phyloP scores from a whole-genome alignment of 805 yeast genomes.

The Pichia gijzeniarum region DNA sequence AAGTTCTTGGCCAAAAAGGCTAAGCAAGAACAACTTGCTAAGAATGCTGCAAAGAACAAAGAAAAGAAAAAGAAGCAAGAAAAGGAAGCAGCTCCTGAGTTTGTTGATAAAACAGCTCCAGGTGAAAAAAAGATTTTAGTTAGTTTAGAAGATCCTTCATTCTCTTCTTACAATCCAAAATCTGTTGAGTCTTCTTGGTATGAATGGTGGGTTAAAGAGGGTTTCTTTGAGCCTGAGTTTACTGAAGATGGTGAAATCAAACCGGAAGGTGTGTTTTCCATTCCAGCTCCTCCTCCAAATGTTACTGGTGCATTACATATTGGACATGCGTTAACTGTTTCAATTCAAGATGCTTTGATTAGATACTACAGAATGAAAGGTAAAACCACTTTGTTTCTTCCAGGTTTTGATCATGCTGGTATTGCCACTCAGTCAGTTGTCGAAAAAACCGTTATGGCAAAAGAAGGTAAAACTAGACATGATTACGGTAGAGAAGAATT shows the following conservation, averaged over 20 bases:
- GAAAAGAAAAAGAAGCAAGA: conserved; percentile 63
- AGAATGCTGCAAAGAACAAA: conserved; percentile 36
- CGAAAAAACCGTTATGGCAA: conserved; percentile 90
- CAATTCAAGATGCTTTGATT: conserved; percentile 89
- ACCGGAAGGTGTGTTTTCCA: conserved; percentile 79
- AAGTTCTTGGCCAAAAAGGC: conserved; percentile 74
- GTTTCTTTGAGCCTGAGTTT: conserved; percentile 83
- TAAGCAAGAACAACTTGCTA: conserved; percentile 58
- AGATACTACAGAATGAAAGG: conserved; percentile 97
- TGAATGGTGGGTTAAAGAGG: conserved; percentile 91
- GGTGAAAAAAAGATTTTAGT: conserved; percentile 89
- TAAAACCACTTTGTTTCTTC: conserved; percentile 83
- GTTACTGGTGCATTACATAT: conserved; percentile 98
- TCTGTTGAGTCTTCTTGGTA: conserved; percentile 97
- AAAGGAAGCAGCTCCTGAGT: conserved; percentile 70
- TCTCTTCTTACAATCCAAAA: conserved; percentile 89
- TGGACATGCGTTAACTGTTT: conserved; percentile 94
- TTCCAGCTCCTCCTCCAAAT: conserved; percentile 99
- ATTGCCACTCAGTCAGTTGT: conserved; percentile 98
- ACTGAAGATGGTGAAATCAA: conserved; percentile 65
- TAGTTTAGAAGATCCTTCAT: conserved; percentile 85
- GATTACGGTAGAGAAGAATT: conserved; percentile 92
- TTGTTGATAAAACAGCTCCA: conserved; percentile 70
- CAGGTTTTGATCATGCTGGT: conserved; percentile 99
- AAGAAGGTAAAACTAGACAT: conserved; percentile 84